Evolutionary conservation across 495 filamentous ascomycete genomes (phyloP).

Genomic region (Copromyces sp.): DNA sequence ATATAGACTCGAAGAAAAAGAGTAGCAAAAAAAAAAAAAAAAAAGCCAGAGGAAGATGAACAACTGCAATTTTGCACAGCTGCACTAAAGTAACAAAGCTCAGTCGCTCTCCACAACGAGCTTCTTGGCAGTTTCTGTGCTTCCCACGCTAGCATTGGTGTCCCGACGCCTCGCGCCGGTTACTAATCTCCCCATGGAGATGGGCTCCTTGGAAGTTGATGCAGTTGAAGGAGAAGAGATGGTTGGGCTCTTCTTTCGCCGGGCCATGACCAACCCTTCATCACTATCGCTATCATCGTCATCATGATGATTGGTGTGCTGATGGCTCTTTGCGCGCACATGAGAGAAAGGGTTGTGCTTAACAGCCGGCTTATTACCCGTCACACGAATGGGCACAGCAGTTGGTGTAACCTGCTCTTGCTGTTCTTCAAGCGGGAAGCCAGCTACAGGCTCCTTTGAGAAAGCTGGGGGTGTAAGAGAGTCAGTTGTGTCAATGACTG

Average conservation of each 20-base stretch:
- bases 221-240: not conserved
- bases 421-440: conserved; percentile 31
- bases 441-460: conserved; percentile 32
- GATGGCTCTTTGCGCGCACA: not conserved
- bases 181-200: conserved; percentile 21
- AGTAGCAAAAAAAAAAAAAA: not conserved
- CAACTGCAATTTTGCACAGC: not conserved
- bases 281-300: conserved; percentile 48
- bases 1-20: conserved; percentile 1
- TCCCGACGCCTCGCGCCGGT: conserved; percentile 32
- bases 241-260: conserved; percentile 23
- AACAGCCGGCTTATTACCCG: not conserved
- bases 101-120: conserved; percentile 29
- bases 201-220: conserved; percentile 12
- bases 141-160: conserved; percentile 42
- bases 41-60: not conserved
- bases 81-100: not conserved
- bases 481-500: conserved; percentile 38
- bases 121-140: conserved; percentile 49
- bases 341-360: not conserved
- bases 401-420: conserved; percentile 7
- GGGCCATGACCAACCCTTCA: conserved; percentile 42
- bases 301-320: conserved; percentile 38
- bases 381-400: not conserved
- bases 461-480: conserved; percentile 43